Conservation (phyloP, 1,284 basidiomycete genomes). For the Bjerkandera adusta region DNA sequence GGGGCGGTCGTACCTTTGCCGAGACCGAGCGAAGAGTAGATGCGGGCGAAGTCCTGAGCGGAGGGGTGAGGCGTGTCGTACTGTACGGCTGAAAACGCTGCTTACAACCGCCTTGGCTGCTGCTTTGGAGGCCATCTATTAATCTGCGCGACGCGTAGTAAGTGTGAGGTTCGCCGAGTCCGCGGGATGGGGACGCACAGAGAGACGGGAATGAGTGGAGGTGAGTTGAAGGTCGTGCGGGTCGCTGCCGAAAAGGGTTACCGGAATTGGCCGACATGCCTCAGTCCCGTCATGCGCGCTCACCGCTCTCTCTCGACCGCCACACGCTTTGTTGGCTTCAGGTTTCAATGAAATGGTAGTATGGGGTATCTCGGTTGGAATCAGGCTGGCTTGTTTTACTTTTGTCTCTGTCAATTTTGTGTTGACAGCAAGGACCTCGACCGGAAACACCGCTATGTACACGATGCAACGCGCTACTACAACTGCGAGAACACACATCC, state of each 20-base stretch:
- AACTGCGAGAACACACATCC: too few relatives aligned
- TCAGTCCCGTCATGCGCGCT: too few relatives aligned
- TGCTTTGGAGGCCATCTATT: slow-evolving; percentile 80
- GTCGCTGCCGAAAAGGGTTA: slow-evolving; percentile 6
- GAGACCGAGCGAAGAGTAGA: slow-evolving; percentile 88
- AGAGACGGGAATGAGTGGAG: slow-evolving; percentile 8
- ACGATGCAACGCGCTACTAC: too few relatives aligned
- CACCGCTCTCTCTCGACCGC: too few relatives aligned
- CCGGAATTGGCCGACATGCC: slow-evolving; percentile 14
- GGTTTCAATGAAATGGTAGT: too few relatives aligned
- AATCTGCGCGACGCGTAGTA: slow-evolving; percentile 7
- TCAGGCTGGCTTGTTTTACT: too few relatives aligned
- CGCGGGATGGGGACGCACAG: slow-evolving; percentile 8
- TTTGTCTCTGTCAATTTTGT: too few relatives aligned
- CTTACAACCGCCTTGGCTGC: slow-evolving; percentile 76
- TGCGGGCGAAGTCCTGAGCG: slow-evolving; percentile 85
- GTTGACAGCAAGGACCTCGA: too few relatives aligned
- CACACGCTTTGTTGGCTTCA: too few relatives aligned
- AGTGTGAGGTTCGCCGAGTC: not conserved
- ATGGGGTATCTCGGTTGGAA: too few relatives aligned
- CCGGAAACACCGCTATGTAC: too few relatives aligned
- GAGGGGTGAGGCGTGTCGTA: slow-evolving; percentile 17
- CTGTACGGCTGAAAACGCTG: slow-evolving; percentile 12
- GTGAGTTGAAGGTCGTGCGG: slow-evolving; percentile 12
- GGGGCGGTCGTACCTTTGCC: slow-evolving; percentile 70